These are phyloP conservation scores for Exserohilum turcica DNA, from an alignment of 2,329 filamentous ascomycete species.

Conservation along the genomic window DNA sequence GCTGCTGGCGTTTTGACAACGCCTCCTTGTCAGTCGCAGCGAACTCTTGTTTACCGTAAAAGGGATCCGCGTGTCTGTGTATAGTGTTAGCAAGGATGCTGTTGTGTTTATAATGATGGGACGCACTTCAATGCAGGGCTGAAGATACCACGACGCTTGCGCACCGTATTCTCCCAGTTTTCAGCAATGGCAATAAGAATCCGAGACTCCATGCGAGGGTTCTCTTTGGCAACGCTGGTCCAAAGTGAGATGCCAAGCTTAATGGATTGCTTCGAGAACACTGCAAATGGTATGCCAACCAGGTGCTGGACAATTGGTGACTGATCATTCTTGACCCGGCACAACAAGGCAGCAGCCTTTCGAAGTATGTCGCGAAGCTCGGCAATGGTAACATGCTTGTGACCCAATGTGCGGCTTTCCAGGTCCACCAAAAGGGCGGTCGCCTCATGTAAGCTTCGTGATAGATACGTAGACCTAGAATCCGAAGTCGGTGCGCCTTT, in stretches of 20 bases:
- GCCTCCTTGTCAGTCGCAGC: constrained; percentile 82
- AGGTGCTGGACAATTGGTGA: constrained; percentile 82
- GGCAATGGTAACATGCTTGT: constrained; percentile 70
- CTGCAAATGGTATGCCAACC: constrained; percentile 87
- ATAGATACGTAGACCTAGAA: constrained; percentile 28
- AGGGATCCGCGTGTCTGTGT: constrained; percentile 73
- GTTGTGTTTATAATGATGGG: background rate
- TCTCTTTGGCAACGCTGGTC: constrained; percentile 97
- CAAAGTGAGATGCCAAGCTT: constrained; percentile 94
- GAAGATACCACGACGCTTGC: constrained; percentile 80
- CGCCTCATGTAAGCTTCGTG: constrained; percentile 56
- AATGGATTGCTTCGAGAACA: constrained; percentile 94
- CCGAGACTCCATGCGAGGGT: constrained; percentile 82
- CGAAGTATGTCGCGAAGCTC: constrained; percentile 83
- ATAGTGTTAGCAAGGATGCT: constrained; percentile 36
- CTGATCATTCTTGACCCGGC: constrained; percentile 74
- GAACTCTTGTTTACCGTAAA: constrained; percentile 90
- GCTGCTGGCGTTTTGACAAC: constrained; percentile 75
- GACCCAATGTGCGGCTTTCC: constrained; percentile 70
- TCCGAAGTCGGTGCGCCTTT: constrained; percentile 52
- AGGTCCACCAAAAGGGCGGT: constrained; percentile 71
- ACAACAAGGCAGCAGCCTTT: constrained; percentile 83
- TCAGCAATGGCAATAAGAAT: constrained; percentile 85
- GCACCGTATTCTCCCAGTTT: constrained; percentile 86
- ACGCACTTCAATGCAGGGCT: constrained; percentile 68